Base-by-base conservation (phyloP, 176 grass and related monocot species). In the Otatea glauca region DNA sequence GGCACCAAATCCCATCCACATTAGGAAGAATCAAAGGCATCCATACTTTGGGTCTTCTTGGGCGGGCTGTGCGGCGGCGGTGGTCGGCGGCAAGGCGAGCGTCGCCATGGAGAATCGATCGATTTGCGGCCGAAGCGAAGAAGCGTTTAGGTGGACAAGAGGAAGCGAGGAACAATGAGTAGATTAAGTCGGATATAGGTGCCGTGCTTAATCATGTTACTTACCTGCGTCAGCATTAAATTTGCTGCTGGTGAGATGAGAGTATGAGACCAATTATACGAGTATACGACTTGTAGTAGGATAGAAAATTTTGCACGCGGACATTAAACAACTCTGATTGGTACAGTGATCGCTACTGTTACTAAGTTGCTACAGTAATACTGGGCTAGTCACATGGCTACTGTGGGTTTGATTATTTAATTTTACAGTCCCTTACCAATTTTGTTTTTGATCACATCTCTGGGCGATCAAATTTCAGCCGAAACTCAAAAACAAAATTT, bases 41-140 rank as follows among this genome's bases (percentile, higher is more conserved):
- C 6, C 35, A n/a, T 66, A 90, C 89, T 24, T 12, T 44, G 69
- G 4, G 5, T 77, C 51, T 45, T 87, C 75, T 48, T 79, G 60
- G 8, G 12, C 9, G 16, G 61, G 27, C 56, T 78, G 84, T 49
- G 79, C 37, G 68, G 74, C 68, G 32, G 63, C 62, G 62, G 17
- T 43, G 39, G 51, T 34, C 24, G 51, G 68, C 80, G 42, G 74
- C 80, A 83, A 9, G 23, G 89, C 12, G 61, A 87, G 43, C 68
- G 75, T 83, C 8, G 89, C 80, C 89, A 90, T 90, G 80, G 80
- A 50, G 29, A n/a, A 20, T 23, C 7, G 74, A 76, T 35, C 20
- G 23, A 49, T 4, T 16, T 34, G 35, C 18, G 37, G 42, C 69
- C 41, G 80, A 61, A 5, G 67, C 29, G 68, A 3, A n/a, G 80